Percentiles rank a stretch among this genome's conserved stretches.
These are phyloP conservation scores for Cylindrodendrum hubeiense DNA, from an alignment of 2,329 filamentous ascomycete species.

Conservation along the genomic window DNA sequence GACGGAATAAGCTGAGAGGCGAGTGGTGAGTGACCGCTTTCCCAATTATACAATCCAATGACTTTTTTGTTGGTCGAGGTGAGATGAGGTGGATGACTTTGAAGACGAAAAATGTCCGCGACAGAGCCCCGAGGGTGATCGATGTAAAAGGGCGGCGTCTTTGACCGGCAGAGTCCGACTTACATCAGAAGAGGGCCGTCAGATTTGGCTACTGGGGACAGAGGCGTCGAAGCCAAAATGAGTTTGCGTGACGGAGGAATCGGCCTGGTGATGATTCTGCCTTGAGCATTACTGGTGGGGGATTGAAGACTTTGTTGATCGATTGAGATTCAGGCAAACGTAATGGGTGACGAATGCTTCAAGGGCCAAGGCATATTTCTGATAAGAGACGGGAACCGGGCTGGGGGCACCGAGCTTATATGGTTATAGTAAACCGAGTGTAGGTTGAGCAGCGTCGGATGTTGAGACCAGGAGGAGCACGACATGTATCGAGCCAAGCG, in stretches of 20 bases:
- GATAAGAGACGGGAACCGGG: slow-evolving; percentile 16
- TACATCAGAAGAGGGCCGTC: slow-evolving; percentile 33
- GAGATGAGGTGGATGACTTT: slow-evolving; percentile 24
- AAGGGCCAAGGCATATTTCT: slow-evolving; percentile 4
- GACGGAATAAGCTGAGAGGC: slow-evolving; percentile 24
- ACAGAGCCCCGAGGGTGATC: slow-evolving; percentile 22
- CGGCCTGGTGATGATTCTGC: slow-evolving; percentile 17
- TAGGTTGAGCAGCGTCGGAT: slow-evolving; percentile 33
- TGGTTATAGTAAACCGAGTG: slow-evolving; percentile 34
- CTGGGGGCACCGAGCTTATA: slow-evolving; percentile 43
- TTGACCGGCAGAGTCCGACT: slow-evolving; percentile 29
- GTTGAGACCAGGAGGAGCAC: slow-evolving; percentile 32
- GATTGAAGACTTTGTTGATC: slow-evolving; percentile 2
- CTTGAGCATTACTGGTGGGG: slow-evolving; percentile 13
- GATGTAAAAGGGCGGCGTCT: slow-evolving; percentile 12
- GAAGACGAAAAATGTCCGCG: slow-evolving; percentile 23
- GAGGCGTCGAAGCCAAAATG: slow-evolving; percentile 22
- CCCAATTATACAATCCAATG: slow-evolving; percentile 17
- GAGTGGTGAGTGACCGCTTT: slow-evolving; percentile 20
- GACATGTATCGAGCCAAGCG: slow-evolving; percentile 42
- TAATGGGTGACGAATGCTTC: slow-evolving; percentile 3
- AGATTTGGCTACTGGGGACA: slow-evolving; percentile 29
- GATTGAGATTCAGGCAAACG: background rate
- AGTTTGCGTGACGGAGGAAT: slow-evolving; percentile 18
- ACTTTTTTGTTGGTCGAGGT: slow-evolving; percentile 13